Evolutionary conservation across 768 basidiomycete species (phyloP), one percentile per base, ranked within the genome.

Genomic region (Arthromyces matolae): DNA sequence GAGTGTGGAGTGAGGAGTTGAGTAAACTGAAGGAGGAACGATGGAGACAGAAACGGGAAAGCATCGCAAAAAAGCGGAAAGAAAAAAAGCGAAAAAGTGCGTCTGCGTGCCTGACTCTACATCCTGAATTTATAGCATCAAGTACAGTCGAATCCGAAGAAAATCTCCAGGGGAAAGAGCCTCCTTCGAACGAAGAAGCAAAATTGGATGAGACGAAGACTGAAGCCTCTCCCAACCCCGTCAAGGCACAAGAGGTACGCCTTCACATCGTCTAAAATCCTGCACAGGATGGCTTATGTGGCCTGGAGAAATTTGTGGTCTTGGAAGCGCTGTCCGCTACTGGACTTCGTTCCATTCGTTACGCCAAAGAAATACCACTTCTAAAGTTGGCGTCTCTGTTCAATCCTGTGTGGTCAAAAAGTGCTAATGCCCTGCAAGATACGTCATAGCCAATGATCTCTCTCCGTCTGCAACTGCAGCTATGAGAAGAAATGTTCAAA

Each of bases 301-400:
- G 14, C 32, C 23, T 14, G 32, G 42, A 59, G 57, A 84, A 79
- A 56, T 80, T 93, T 56, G 82, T 84, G 14, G 76, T 96, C 14
- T 74, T 99, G 8, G 96, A 99, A 67, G 92, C 94, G 0, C 80
- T 99, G 25, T 94, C 94, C 14, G 96, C 96, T 0, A 98, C 95
- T 0, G 96, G 96, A 24, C 76, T 99, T 22, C 84, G 96, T 6
- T 87, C 94, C 1, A 96, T 99, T 45, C 89, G 96, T 28, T 99
- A 98, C 64, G 95, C 94, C 0, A 93, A 96, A 58, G 96, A 99
- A 68, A 93, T 99, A 8, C 93, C 94, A 1, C 77, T 86, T 34
- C 79, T 92, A 48, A 89, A 83, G 95, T 96, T 41, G 63, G 81
- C 49, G 38, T 10, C 16, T 32, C 1, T 23, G 37, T 24, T 20